phyloP scores from a whole-genome alignment of 75 land plant species.

The Picea glauca region DNA sequence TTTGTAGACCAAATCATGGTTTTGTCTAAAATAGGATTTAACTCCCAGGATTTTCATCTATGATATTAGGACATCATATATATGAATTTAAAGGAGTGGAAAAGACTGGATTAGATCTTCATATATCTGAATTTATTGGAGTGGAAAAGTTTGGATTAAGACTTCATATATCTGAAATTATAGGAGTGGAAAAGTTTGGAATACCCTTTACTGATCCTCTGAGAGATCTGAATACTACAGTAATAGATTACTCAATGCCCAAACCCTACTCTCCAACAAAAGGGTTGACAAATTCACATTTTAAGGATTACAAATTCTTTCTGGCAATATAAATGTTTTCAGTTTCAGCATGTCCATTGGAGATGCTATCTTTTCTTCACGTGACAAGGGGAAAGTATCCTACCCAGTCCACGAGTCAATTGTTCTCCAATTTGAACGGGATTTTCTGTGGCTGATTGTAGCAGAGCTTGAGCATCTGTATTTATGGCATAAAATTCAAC shows the following conservation, averaged over 20 bases:
- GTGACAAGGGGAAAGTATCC: slow-evolving; percentile 8
- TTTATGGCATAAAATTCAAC: slow-evolving; percentile 97
- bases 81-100: neutral
- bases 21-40: too few relatives aligned
- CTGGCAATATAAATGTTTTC: neutral
- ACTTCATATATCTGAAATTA: neutral
- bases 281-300: neutral
- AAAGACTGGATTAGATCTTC: neutral
- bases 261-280: neutral
- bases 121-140: neutral
- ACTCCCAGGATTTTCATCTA: too few relatives aligned
- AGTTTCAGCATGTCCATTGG: neutral
- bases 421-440: slow-evolving; percentile 90
- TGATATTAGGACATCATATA: too few relatives aligned
- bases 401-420: slow-evolving; percentile 91
- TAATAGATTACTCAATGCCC: neutral
- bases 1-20: too few relatives aligned
- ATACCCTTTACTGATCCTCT: neutral
- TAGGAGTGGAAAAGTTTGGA: neutral
- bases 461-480: slow-evolving; percentile 86
- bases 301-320: neutral
- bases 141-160: neutral
- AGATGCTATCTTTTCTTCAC: neutral
- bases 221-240: neutral
- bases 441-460: slow-evolving; percentile 69